A percentile compares a stretch with the other conserved stretches of the same genome.
These are phyloP conservation scores for Trypanosoma boissoni DNA, from an alignment of 208 protist genomes.

Conservation along the genomic window DNA sequence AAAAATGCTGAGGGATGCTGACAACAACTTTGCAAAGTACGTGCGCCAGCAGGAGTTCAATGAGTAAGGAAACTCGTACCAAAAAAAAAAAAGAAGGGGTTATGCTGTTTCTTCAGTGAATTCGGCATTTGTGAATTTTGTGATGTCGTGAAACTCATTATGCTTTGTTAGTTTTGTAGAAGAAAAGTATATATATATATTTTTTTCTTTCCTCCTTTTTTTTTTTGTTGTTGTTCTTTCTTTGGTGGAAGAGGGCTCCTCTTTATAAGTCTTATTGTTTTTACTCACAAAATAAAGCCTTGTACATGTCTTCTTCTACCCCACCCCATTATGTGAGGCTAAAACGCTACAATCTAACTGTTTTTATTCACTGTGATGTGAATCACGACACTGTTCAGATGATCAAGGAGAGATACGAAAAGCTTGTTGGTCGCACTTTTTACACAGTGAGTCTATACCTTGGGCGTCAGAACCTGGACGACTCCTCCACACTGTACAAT, in stretches of 20 bases:
- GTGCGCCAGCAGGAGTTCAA: slow-evolving; percentile 54
- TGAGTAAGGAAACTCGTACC: slow-evolving; percentile 24
- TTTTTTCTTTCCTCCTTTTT: slow-evolving; percentile 18
- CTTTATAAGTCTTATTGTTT: background rate
- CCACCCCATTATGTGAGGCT: slow-evolving; percentile 80
- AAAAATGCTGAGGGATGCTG: slow-evolving; percentile 70
- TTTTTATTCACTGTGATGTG: slow-evolving; percentile 90
- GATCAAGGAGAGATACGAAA: slow-evolving; percentile 88
- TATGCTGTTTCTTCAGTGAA: background rate
- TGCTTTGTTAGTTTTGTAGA: slow-evolving; percentile 20
- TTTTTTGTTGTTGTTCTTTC: slow-evolving; percentile 17
- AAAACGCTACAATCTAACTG: slow-evolving; percentile 70
- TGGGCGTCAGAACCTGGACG: slow-evolving; percentile 72
- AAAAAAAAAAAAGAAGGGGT: slow-evolving; percentile 4
- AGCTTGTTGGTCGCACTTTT: slow-evolving; percentile 75
- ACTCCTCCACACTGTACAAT: slow-evolving; percentile 75
- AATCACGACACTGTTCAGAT: slow-evolving; percentile 88
- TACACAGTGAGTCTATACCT: slow-evolving; percentile 77
- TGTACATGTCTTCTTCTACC: slow-evolving; percentile 17
- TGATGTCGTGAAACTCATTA: background rate
- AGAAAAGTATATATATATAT: slow-evolving; percentile 2
- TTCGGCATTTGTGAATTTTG: background rate
- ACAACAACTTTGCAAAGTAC: slow-evolving; percentile 83
- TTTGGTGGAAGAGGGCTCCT: background rate
- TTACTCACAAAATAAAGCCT: slow-evolving; percentile 2